These are phyloP conservation scores for Lathyrus oleraceus DNA, from an alignment of 306 rosid genomes.

Conservation along the genomic window DNA sequence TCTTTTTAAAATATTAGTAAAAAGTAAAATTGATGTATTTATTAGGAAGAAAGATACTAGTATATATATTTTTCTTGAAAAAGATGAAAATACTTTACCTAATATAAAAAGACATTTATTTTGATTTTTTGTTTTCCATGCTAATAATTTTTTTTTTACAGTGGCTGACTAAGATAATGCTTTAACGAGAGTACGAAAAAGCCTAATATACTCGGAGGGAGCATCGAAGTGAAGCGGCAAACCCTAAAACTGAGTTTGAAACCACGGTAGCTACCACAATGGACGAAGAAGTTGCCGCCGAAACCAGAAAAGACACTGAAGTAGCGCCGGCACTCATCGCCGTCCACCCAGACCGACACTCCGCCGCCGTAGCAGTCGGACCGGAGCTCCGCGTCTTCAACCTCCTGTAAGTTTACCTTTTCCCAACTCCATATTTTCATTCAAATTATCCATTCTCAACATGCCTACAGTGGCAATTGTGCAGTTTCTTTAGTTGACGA, in stretches of 20 bases:
- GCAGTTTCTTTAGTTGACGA: conserved; percentile 62
- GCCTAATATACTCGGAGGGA: not conserved
- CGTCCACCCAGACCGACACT: conserved; percentile 62
- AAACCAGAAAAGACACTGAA: conserved; percentile 55
- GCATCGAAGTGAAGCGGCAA: conserved; percentile 37
- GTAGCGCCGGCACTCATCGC: conserved; percentile 86
- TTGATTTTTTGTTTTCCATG: too few species aligned
- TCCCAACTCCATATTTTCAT: not conserved
- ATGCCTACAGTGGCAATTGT: conserved; percentile 48
- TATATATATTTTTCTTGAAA: too few species aligned
- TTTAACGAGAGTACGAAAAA: not conserved
- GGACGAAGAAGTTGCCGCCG: conserved; percentile 52
- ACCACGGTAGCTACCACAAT: not conserved
- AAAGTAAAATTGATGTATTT: too few species aligned
- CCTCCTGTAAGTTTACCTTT: conserved; percentile 49
- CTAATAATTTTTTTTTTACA: too few species aligned
- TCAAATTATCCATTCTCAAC: not conserved
- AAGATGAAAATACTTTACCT: too few species aligned
- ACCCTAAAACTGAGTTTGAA: conserved; percentile 40
- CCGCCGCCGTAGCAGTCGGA: conserved; percentile 78
- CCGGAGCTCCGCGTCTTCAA: conserved; percentile 82
- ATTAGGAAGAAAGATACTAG: too few species aligned
- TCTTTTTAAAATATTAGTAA: too few species aligned
- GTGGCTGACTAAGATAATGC: too few species aligned
- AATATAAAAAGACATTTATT: too few species aligned